These are phyloP conservation scores for Sextonia rubra DNA, from an alignment of 164 flowering plant genomes.

Conservation along the genomic window DNA sequence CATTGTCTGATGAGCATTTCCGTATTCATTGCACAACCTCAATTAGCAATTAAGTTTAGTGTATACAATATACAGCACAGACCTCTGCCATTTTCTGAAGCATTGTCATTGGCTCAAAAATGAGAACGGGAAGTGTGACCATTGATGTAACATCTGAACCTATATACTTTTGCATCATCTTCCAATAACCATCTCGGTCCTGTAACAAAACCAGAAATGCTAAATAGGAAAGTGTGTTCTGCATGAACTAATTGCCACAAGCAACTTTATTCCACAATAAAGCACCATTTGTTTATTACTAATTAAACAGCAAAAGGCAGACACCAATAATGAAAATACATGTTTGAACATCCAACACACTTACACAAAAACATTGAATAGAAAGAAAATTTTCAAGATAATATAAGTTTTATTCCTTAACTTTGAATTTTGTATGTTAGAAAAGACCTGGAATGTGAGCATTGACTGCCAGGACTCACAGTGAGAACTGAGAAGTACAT, in stretches of 20 bases:
- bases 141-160: constrained; percentile 86
- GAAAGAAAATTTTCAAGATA: no score
- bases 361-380: no score
- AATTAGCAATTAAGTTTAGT: no score
- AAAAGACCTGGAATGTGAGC: no score
- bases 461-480: no score
- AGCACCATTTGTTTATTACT: not conserved
- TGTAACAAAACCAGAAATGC: constrained; percentile 2
- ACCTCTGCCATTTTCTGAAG: constrained; percentile 94
- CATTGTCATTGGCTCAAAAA: constrained; percentile 92
- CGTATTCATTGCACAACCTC: not conserved
- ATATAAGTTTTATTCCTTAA: no score
- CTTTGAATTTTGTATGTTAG: no score
- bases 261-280: not conserved
- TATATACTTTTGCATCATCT: constrained; percentile 20
- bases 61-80: not conserved
- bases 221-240: not conserved
- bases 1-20: not conserved
- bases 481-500: no score
- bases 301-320: no score
- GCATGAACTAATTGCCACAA: not conserved
- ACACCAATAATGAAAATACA: no score
- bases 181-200: constrained; percentile 7
- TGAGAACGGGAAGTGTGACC: constrained; percentile 87
- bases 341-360: no score